These are phyloP conservation scores for Leishmania arabica DNA, from an alignment of 208 protist genomes.

Conservation along the genomic window DNA sequence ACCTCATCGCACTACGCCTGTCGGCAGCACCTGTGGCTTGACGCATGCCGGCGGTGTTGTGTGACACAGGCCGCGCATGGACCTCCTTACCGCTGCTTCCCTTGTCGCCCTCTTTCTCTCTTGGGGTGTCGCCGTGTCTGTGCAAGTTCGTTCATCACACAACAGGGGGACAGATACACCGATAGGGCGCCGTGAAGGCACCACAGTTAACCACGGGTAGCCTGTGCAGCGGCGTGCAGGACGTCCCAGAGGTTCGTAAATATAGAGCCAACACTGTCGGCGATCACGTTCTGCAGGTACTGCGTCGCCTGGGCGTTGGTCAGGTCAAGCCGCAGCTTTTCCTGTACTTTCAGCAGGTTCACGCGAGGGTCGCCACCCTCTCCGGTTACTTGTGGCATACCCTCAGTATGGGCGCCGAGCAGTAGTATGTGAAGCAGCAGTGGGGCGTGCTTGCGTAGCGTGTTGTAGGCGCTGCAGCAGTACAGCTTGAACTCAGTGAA, in stretches of 20 bases:
- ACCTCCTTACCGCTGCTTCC: not conserved
- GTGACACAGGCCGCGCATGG: not conserved
- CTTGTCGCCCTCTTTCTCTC: not conserved
- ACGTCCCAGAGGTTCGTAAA: conserved; percentile 93
- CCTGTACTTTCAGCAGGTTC: conserved; percentile 90
- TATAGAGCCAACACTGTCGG: conserved; percentile 92
- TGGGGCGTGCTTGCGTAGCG: conserved; percentile 93
- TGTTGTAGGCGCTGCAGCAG: conserved; percentile 96
- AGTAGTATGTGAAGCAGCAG: conserved; percentile 95
- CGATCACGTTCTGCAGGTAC: conserved; percentile 94
- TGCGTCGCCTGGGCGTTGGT: conserved; percentile 92
- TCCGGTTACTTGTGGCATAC: conserved; percentile 71
- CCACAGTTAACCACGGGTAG: conserved; percentile 51
- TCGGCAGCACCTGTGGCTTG: not conserved
- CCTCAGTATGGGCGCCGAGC: conserved; percentile 91
- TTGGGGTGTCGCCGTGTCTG: not conserved
- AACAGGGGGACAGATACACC: not conserved
- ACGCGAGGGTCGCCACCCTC: conserved; percentile 50
- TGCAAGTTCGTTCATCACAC: not conserved
- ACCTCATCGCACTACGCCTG: not conserved
- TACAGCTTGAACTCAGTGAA: conserved; percentile 85
- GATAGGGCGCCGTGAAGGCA: not conserved
- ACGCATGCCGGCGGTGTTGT: not conserved
- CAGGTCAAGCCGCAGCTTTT: conserved; percentile 93
- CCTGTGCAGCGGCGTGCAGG: conserved; percentile 86